Evolutionary conservation across 495 filamentous ascomycete species (phyloP).

Genomic region (Letharia lupina): DNA sequence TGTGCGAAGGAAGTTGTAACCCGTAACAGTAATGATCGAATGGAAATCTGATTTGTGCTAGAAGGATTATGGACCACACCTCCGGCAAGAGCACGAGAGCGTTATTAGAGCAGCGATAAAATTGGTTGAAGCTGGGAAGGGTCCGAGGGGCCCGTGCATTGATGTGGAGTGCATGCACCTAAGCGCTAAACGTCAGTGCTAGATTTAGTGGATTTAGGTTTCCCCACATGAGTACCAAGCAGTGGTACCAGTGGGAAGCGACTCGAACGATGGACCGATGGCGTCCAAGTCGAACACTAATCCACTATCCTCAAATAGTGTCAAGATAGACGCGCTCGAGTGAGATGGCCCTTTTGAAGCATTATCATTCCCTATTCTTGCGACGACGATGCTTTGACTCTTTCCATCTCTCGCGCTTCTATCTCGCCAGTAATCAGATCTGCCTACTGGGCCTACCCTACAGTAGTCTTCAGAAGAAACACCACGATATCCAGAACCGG

Average conservation of each 20-base stretch:
- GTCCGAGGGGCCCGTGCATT: slow-evolving; percentile 6
- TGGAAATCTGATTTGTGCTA: too few species aligned
- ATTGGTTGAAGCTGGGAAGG: neutral
- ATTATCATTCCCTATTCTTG: slow-evolving; percentile 6
- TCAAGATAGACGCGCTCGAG: slow-evolving; percentile 19
- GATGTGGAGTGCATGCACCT: slow-evolving; percentile 1
- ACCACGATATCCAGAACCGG: slow-evolving; percentile 5
- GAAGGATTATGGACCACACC: too few species aligned
- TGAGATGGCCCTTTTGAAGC: slow-evolving; percentile 15
- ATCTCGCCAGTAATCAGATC: slow-evolving; percentile 11
- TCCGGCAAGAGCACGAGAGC: too few species aligned
- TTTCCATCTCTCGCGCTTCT: slow-evolving; percentile 12
- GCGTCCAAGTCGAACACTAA: slow-evolving; percentile 10
- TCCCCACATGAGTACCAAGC: slow-evolving; percentile 6
- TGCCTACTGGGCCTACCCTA: neutral
- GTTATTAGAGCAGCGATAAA: too few species aligned
- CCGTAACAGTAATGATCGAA: too few species aligned
- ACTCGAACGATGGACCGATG: neutral
- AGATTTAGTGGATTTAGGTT: slow-evolving; percentile 4
- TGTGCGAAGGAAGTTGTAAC: too few species aligned
- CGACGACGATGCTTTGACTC: slow-evolving; percentile 19
- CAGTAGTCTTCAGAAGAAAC: neutral
- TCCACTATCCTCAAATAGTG: slow-evolving; percentile 13
- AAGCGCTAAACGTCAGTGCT: slow-evolving; percentile 2
- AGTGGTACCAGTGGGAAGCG: neutral